These are phyloP conservation scores for Cavenderia fasciculata DNA, from an alignment of 78 protist genomes.

Conservation along the genomic window DNA sequence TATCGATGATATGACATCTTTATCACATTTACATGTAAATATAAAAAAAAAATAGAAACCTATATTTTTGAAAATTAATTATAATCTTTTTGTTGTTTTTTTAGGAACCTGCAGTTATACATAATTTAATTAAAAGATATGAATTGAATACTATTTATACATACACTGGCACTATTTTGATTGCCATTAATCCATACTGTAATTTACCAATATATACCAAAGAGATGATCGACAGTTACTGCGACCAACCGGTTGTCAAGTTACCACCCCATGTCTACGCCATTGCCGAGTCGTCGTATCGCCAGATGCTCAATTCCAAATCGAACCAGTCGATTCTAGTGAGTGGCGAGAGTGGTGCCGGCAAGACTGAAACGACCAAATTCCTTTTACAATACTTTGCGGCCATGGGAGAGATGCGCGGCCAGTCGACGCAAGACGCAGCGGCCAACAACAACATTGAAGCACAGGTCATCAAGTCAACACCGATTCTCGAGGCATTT, in stretches of 20 bases:
- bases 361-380: conserved; percentile 74
- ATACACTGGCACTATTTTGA: conserved; percentile 73
- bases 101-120: conserved; percentile 81
- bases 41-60: background rate
- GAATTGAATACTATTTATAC: conserved; percentile 81
- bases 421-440: conserved; percentile 10
- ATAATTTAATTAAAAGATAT: conserved; percentile 83
- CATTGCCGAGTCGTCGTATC: conserved; percentile 76
- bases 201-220: conserved; percentile 67
- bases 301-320: conserved; percentile 65
- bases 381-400: conserved; percentile 81
- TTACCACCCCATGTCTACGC: conserved; percentile 86
- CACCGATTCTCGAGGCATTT: conserved; percentile 94
- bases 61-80: background rate
- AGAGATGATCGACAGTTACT: conserved; percentile 81
- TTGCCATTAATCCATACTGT: conserved; percentile 72
- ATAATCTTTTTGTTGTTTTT: background rate
- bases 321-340: conserved; percentile 75
- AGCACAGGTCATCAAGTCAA: conserved; percentile 70
- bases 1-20: conserved; percentile 87
- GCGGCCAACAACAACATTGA: conserved; percentile 46
- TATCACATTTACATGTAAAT: conserved; percentile 71
- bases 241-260: conserved; percentile 35
- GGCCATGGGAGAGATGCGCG: conserved; percentile 77
- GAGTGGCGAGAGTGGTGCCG: conserved; percentile 89